A percentile compares a stretch with the other conserved stretches of the same genome.
Conservation (phyloP, 1,284 basidiomycete species). For the Takashimella koratensis region DNA sequence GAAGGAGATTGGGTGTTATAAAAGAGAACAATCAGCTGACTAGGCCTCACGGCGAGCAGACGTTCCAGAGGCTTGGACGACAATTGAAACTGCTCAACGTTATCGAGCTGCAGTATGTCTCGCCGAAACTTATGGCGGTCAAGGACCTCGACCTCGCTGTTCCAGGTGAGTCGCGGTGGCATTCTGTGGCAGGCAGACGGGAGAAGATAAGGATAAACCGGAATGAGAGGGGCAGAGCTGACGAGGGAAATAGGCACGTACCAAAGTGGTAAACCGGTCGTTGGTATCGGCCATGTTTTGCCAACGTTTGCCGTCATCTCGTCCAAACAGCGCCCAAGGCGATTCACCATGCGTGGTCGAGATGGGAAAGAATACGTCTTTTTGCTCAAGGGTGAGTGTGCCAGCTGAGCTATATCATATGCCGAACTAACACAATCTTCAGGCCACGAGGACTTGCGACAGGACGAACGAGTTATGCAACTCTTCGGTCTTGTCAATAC, state of each 20-base stretch:
- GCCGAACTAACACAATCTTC: background rate
- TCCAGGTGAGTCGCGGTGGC: constrained; percentile 61
- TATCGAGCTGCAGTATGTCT: constrained; percentile 95
- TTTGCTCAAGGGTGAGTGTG: constrained; percentile 70
- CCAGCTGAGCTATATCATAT: background rate
- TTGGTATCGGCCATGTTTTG: constrained; percentile 78
- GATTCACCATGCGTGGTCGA: constrained; percentile 80
- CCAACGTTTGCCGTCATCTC: constrained; percentile 88
- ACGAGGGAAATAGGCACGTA: constrained; percentile 97
- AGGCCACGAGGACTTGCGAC: constrained; percentile 98
- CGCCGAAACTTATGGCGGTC: constrained; percentile 84
- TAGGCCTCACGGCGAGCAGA: no score
- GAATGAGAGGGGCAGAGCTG: no score
- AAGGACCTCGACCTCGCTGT: constrained; percentile 90
- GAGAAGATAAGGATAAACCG: no score
- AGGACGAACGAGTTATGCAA: constrained; percentile 99
- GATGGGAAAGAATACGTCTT: constrained; percentile 96
- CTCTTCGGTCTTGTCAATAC: constrained; percentile 97
- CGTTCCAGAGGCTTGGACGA: constrained; percentile 96
- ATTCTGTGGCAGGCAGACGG: no score
- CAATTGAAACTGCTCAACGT: constrained; percentile 85
- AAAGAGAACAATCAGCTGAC: no score
- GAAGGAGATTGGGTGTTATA: no score
- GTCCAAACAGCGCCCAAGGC: constrained; percentile 96
- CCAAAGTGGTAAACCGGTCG: constrained; percentile 79